These are phyloP conservation scores for Penicillium roqueforti DNA, from an alignment of 495 filamentous ascomycete genomes.

Conservation along the genomic window DNA sequence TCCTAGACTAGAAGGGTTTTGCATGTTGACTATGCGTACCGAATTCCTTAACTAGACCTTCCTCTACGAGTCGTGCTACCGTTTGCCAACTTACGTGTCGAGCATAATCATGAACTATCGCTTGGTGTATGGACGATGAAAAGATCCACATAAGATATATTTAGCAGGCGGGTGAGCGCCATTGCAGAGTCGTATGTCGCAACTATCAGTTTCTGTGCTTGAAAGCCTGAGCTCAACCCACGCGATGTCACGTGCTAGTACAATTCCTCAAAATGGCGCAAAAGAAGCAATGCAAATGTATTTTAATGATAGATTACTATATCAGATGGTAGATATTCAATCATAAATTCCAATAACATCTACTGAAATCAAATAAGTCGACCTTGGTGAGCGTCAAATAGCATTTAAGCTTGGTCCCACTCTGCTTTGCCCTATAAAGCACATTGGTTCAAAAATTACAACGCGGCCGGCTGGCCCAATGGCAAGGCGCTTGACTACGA, in stretches of 20 bases:
- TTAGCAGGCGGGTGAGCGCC: no score
- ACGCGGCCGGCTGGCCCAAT: constrained; percentile 56
- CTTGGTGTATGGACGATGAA: no score
- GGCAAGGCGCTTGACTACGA: constrained; percentile 71
- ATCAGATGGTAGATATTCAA: background rate
- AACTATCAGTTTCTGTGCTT: no score
- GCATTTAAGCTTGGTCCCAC: background rate
- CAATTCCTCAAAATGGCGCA: background rate
- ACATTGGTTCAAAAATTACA: background rate
- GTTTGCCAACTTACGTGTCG: no score
- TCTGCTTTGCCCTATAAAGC: background rate
- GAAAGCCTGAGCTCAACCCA: no score
- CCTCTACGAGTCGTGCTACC: background rate
- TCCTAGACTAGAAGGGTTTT: background rate
- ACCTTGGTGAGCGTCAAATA: background rate
- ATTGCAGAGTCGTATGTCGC: no score
- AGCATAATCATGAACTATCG: no score
- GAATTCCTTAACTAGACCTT: background rate
- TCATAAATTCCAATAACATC: background rate
- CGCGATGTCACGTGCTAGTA: background rate
- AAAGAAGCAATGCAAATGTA: background rate
- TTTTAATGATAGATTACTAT: background rate
- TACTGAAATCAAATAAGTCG: background rate
- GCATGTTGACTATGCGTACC: background rate
- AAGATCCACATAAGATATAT: no score